These are phyloP conservation scores for Dioscorea zingiberensis DNA, from an alignment of 106 monocot genomes.

Conservation along the genomic window DNA sequence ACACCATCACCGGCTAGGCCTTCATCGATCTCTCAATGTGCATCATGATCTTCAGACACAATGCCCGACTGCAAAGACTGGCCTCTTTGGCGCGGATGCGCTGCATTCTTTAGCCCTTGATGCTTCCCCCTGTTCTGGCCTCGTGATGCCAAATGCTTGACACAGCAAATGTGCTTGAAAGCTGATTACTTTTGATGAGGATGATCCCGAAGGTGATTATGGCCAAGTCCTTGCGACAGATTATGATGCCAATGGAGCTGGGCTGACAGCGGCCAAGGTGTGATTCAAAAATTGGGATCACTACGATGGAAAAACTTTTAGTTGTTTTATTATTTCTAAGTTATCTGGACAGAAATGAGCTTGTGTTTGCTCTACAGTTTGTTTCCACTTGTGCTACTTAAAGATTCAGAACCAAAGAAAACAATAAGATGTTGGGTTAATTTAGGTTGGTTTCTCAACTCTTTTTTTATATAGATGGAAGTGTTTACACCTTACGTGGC, in stretches of 20 bases:
- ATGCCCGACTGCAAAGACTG: constrained; percentile 81
- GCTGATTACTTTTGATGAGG: constrained; percentile 54
- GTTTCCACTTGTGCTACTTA: too few species aligned
- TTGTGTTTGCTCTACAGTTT: too few species aligned
- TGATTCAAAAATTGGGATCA: too few species aligned
- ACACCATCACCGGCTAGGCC: constrained; percentile 45
- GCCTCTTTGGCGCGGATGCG: constrained; percentile 73
- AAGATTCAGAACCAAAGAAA: too few species aligned
- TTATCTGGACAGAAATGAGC: too few species aligned
- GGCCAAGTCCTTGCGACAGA: constrained; percentile 30
- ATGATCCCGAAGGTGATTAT: constrained; percentile 22
- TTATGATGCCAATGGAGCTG: background rate
- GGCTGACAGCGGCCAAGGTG: background rate
- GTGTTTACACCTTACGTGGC: too few species aligned
- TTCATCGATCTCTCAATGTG: constrained; percentile 40
- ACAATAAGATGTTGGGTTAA: too few species aligned
- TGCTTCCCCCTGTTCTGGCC: constrained; percentile 68
- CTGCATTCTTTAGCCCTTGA: constrained; percentile 60
- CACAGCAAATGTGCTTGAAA: constrained; percentile 52
- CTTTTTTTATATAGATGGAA: too few species aligned
- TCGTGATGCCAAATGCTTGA: constrained; percentile 63
- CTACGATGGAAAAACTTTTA: too few species aligned
- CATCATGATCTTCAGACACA: constrained; percentile 23
- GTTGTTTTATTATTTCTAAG: too few species aligned
- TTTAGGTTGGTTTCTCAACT: too few species aligned